Evolutionary conservation across 2,329 filamentous ascomycete species (phyloP), one percentile per base, ranked within the genome.

Genomic region (Aureobasidium pullulans): DNA sequence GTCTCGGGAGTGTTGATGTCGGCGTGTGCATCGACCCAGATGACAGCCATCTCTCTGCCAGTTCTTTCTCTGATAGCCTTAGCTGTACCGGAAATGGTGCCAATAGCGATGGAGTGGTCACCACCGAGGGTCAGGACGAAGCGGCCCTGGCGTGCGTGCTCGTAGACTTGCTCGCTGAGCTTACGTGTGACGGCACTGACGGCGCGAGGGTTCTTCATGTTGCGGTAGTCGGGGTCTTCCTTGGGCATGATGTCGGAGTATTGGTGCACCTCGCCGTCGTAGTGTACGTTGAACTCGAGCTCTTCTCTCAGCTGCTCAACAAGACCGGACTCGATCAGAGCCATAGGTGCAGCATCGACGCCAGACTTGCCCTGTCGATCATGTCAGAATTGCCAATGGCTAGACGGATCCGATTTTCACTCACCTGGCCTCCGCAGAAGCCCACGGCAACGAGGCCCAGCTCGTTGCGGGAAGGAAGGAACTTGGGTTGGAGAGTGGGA

Each of bases 21-120:
- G 58, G 93, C 88, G 75, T 99, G 94, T 29, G 94, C 94, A 75
- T 99, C 94, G 34, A 99, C 94, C 94, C 94, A 99, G 73, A 99
- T 95, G 60, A 99, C 90, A 11, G 91, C 94, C 63, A 96, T 86
- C 68, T 97, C 93, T 59, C 87, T 82, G 46, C 80, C 84, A 61
- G 96, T 77, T 16, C 93, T 79, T 80, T 99, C 92, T 61, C 89
- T 84, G 42, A 90, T 86, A 0, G 93, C 94, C 77, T 87, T 89
- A 37, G 92, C 89, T 1, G 88, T 90, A 42, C 94, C 94, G 31
- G 88, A 87, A 66, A 99, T 85, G 49, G 90, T 96, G 63, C 94
- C 94, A 67, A 99, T 95, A 63, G 94, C 94, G 70, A 99, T 95
- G 64, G 87, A 91, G 80, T 99, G 94, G 77, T 99, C 94, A 57